A percentile compares a stretch with the other conserved stretches of the same genome.
phyloP scores from a whole-genome alignment of 345 rosid species.

The Aethionema arabicum region DNA sequence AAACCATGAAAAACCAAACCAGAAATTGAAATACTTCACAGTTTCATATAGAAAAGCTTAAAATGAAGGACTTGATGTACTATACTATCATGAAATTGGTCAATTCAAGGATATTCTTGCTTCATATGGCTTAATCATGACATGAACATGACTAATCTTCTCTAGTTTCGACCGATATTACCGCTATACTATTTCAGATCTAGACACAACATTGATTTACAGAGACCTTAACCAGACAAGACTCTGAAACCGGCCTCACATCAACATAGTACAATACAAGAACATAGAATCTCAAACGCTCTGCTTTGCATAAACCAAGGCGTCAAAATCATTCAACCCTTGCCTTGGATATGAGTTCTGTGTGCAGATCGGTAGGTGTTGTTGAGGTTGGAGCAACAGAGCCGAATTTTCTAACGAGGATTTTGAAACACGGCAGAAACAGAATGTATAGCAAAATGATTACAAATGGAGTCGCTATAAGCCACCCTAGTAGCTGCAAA shows the following conservation, averaged over 20 bases:
- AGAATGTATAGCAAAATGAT: conserved; percentile 30
- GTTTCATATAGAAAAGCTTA: no score
- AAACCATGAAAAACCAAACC: no score
- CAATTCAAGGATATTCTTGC: no score
- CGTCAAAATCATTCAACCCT: conserved; percentile 13
- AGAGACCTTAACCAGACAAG: background rate
- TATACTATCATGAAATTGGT: no score
- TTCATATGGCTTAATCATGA: background rate
- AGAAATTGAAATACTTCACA: no score
- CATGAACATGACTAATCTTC: background rate
- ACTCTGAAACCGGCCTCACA: conserved; percentile 4
- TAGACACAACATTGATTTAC: conserved; percentile 10
- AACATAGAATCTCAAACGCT: conserved; percentile 1
- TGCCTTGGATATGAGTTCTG: conserved; percentile 29
- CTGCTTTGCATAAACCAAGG: conserved; percentile 1
- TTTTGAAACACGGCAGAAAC: conserved; percentile 37
- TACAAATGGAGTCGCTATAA: conserved; percentile 34
- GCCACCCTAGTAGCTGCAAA: conserved; percentile 37
- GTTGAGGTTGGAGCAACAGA: conserved; percentile 10
- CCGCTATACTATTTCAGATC: background rate
- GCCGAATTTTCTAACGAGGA: conserved; percentile 34
- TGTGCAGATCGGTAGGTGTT: background rate
- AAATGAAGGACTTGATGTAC: no score
- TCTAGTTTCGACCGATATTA: background rate
- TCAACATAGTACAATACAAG: conserved; percentile 9